Conservation (phyloP, 345 rosid species). For the Citrus mangshanensis region DNA sequence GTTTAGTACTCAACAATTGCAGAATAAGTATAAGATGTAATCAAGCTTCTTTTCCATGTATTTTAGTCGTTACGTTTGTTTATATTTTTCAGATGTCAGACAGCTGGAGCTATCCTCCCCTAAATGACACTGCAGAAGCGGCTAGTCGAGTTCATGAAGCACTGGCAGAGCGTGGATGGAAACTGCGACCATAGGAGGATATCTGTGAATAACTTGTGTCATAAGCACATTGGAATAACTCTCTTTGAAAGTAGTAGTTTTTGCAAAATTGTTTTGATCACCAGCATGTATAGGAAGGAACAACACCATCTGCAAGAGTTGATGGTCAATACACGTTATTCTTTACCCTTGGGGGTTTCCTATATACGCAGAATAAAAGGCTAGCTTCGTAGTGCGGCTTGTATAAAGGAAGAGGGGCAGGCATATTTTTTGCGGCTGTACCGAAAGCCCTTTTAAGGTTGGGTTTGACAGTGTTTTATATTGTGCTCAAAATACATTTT, state of each 20-base stretch:
- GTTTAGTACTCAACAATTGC: not conserved
- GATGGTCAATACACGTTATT: slow-evolving; percentile 11
- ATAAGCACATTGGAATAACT: slow-evolving; percentile 21
- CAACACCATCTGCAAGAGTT: slow-evolving; percentile 7
- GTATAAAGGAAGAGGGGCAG: slow-evolving; percentile 29
- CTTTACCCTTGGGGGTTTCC: slow-evolving; percentile 5
- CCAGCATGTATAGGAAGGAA: slow-evolving; percentile 19
- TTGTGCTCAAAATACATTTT: not conserved
- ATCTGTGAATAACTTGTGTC: slow-evolving; percentile 19
- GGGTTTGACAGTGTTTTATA: not conserved
- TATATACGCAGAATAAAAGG: slow-evolving; percentile 25
- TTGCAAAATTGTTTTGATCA: slow-evolving; percentile 6
- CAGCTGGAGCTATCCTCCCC: slow-evolving; percentile 95
- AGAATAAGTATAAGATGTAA: not conserved
- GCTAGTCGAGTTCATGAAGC: slow-evolving; percentile 63
- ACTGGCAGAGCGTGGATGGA: slow-evolving; percentile 84
- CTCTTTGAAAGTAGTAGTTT: not conserved
- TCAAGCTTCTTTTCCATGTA: not conserved
- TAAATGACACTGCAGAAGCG: slow-evolving; percentile 86
- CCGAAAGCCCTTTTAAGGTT: not conserved
- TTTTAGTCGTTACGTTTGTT: not conserved
- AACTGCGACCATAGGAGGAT: slow-evolving; percentile 47
- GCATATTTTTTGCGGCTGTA: slow-evolving; percentile 2
- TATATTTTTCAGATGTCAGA: slow-evolving; percentile 61
- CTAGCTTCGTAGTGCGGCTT: slow-evolving; percentile 28